Conservation (phyloP, 106 monocot species). For the Acanthochlamys bracteata region DNA sequence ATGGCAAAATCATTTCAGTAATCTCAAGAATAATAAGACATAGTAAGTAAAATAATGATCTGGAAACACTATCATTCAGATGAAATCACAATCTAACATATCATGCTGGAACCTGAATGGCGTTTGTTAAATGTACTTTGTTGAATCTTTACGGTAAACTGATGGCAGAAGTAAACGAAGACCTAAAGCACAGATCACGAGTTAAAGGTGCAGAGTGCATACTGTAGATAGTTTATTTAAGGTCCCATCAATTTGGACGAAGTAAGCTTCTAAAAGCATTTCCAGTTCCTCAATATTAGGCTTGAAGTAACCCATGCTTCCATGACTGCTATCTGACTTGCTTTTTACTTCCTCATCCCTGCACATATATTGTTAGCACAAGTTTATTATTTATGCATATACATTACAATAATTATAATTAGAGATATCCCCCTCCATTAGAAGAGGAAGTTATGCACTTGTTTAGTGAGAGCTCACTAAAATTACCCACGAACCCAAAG, state of each 20-base stretch:
- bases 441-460: neutral
- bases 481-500: no score
- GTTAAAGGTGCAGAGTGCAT: slow-evolving; percentile 7
- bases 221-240: slow-evolving; percentile 47
- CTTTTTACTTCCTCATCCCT: slow-evolving; percentile 32
- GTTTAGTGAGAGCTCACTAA: no score
- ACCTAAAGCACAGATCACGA: no score
- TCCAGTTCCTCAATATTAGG: slow-evolving; percentile 47
- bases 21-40: no score
- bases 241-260: slow-evolving; percentile 61
- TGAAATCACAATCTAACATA: no score
- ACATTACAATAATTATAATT: neutral
- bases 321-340: slow-evolving; percentile 24
- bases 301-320: slow-evolving; percentile 31
- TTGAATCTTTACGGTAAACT: no score
- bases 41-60: no score
- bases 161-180: no score
- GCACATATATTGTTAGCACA: neutral
- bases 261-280: slow-evolving; percentile 64
- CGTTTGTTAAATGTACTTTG: no score
- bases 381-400: neutral
- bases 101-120: no score
- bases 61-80: no score
- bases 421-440: neutral
- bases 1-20: neutral